Evolutionary conservation across 176 grass and related monocot genomes (phyloP).

Genomic region (Saccharum officinarum): DNA sequence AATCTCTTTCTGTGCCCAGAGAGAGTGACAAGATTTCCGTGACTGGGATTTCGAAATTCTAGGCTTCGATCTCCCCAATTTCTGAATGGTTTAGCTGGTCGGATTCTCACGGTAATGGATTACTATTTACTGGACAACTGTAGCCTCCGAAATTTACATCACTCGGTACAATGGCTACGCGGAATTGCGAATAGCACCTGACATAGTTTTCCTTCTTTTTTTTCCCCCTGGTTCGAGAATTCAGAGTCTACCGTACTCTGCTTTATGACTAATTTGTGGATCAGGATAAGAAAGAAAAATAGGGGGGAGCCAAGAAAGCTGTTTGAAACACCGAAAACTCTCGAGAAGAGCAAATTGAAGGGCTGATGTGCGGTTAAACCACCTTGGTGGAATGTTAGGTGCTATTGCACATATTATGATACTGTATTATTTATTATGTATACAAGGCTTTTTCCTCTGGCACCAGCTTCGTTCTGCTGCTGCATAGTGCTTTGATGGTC

Average conservation of each 20-base stretch:
- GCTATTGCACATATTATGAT: constrained; percentile 4
- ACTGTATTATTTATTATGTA: not conserved
- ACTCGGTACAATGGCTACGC: not conserved
- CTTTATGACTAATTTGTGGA: not conserved
- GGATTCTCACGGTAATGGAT: not conserved
- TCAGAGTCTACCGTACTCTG: not conserved
- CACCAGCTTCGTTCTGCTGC: not conserved
- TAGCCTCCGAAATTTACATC: not conserved
- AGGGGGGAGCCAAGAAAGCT: not conserved
- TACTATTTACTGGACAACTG: not conserved
- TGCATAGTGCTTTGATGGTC: not conserved
- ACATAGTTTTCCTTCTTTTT: not conserved
- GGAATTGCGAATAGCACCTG: not conserved
- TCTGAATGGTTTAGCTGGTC: too few relatives aligned
- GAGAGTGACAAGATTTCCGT: not conserved
- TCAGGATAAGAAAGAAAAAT: not conserved
- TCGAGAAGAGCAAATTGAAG: not conserved
- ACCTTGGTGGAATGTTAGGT: constrained; percentile 19
- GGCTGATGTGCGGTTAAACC: not conserved
- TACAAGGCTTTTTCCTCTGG: not conserved
- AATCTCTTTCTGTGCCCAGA: too few relatives aligned
- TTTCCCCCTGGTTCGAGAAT: not conserved
- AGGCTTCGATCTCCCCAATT: not conserved
- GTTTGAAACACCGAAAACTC: constrained; percentile 1
- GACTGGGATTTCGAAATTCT: not conserved